Conservation (phyloP, 2,329 filamentous ascomycete genomes). For the Alternaria conjuncta region DNA sequence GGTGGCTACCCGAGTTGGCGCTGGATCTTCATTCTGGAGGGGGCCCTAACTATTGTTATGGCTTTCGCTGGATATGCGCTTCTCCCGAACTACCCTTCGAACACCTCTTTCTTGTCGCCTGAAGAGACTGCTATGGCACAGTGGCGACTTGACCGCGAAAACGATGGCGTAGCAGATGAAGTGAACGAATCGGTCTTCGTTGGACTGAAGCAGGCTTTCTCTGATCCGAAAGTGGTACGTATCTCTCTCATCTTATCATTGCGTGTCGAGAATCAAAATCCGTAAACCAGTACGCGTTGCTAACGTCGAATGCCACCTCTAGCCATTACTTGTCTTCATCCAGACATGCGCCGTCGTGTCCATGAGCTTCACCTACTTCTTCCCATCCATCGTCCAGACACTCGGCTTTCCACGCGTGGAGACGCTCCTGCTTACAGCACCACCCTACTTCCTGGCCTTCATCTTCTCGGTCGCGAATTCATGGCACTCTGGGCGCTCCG, state of each 20-base stretch:
- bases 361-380: constrained; percentile 66
- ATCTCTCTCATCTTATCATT: neutral
- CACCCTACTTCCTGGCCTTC: constrained; percentile 66
- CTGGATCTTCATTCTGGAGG: constrained; percentile 31
- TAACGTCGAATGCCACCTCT: neutral
- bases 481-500: constrained; percentile 60
- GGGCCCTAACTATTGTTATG: constrained; percentile 24
- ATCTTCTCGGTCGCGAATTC: constrained; percentile 63
- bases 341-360: constrained; percentile 59
- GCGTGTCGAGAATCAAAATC: neutral
- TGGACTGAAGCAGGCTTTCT: constrained; percentile 58
- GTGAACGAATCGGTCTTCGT: constrained; percentile 21
- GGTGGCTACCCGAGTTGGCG: constrained; percentile 34
- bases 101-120: constrained; percentile 51
- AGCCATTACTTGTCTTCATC: constrained; percentile 50
- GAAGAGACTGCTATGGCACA: constrained; percentile 29
- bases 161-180: constrained; percentile 23
- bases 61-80: constrained; percentile 51
- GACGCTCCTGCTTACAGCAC: constrained; percentile 64
- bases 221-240: constrained; percentile 54
- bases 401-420: constrained; percentile 61
- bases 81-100: constrained; percentile 58
- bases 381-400: constrained; percentile 66
- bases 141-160: constrained; percentile 29
- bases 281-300: neutral